Evolutionary conservation across 495 filamentous ascomycete genomes (phyloP).

Genomic region (Annulohypoxylon bovei): DNA sequence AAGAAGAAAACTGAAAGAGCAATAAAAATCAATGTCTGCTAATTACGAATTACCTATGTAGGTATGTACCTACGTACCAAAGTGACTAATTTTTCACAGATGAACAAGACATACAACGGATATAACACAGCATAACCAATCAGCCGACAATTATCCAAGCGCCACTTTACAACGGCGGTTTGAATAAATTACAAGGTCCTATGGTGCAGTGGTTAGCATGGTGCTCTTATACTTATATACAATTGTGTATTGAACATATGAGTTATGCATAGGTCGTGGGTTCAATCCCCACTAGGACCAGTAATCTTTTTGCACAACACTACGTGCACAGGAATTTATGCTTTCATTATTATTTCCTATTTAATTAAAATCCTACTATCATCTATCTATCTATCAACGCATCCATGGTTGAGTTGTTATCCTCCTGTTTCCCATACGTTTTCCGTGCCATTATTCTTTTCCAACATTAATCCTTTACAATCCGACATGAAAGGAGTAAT

Average conservation of each 20-base stretch:
- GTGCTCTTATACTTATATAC: slow-evolving; percentile 45
- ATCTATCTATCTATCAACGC: too few relatives aligned
- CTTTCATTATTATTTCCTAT: not conserved
- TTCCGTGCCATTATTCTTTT: too few relatives aligned
- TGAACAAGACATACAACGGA: not conserved
- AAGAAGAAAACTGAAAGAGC: not conserved
- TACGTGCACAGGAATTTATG: too few relatives aligned
- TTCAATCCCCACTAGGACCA: slow-evolving; percentile 44
- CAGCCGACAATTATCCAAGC: slow-evolving; percentile 33
- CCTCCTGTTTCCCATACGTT: too few relatives aligned
- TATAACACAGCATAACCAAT: slow-evolving; percentile 5
- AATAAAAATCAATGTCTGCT: not conserved
- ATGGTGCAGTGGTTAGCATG: slow-evolving; percentile 46
- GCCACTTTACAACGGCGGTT: not conserved
- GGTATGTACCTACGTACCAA: too few relatives aligned
- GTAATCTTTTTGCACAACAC: slow-evolving; percentile 2
- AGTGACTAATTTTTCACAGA: too few relatives aligned
- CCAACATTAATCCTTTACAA: too few relatives aligned
- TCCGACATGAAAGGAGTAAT: too few relatives aligned
- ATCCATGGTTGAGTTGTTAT: too few relatives aligned
- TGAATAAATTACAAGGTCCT: slow-evolving; percentile 19
- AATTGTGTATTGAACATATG: slow-evolving; percentile 29
- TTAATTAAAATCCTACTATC: too few relatives aligned
- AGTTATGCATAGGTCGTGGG: slow-evolving; percentile 45
- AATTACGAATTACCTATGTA: too few relatives aligned